Evolutionary conservation across 371 early-diverging fungal genomes (phyloP).

Genomic region (Syncephalis fuscata): DNA sequence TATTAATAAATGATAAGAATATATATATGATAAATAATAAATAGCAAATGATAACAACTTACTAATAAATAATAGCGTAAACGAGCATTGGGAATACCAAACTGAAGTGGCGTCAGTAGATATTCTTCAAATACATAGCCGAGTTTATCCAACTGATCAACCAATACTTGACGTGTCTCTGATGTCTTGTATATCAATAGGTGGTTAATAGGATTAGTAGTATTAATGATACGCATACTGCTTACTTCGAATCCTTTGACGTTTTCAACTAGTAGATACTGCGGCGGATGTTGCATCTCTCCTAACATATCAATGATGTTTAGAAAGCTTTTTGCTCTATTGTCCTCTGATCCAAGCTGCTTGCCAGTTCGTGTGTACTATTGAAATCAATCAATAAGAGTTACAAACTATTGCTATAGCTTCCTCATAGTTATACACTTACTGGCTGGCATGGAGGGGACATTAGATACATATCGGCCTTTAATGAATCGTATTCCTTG

Average conservation of each 20-base stretch:
- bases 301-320: constrained; percentile 42
- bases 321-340: constrained; percentile 55
- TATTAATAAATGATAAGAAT: neutral
- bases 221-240: neutral
- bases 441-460: constrained; percentile 71
- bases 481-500: constrained; percentile 34
- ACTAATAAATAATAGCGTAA: constrained; percentile 43
- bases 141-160: constrained; percentile 16
- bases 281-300: constrained; percentile 35
- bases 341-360: constrained; percentile 56
- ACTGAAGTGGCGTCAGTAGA: constrained; percentile 38
- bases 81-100: constrained; percentile 45
- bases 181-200: constrained; percentile 14
- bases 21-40: neutral
- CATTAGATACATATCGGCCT: constrained; percentile 68
- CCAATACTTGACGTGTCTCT: constrained; percentile 25
- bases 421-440: neutral
- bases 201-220: neutral
- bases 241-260: constrained; percentile 67
- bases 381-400: neutral
- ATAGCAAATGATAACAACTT: constrained; percentile 1
- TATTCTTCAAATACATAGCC: constrained; percentile 35
- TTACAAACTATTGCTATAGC: neutral
- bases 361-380: constrained; percentile 57
- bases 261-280: constrained; percentile 61